Conservation (phyloP, 1,139 yeast genomes). For the Debaryomycetaceae sp. region DNA sequence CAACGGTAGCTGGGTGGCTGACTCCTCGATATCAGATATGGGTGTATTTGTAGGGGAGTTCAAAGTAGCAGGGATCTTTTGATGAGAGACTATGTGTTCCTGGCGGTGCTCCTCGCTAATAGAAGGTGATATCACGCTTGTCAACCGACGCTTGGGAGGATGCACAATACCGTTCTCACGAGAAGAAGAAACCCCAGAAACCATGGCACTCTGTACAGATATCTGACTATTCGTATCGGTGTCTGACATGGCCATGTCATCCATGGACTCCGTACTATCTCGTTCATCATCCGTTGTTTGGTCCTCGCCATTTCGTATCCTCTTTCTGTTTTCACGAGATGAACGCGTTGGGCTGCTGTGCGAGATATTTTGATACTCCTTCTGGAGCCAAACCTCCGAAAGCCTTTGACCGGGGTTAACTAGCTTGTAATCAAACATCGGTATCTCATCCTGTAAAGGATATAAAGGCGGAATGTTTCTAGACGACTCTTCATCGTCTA, state of each 20-base stretch:
- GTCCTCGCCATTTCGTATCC: slow-evolving; percentile 16
- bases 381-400: slow-evolving; percentile 32
- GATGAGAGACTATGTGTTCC: slow-evolving; percentile 12
- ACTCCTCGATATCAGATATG: slow-evolving; percentile 35
- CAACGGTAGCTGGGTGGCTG: slow-evolving; percentile 47
- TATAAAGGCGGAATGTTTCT: slow-evolving; percentile 22
- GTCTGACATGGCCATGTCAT: slow-evolving; percentile 38
- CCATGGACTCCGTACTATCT: slow-evolving; percentile 26
- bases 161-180: slow-evolving; percentile 24
- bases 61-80: slow-evolving; percentile 30
- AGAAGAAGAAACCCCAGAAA: slow-evolving; percentile 8
- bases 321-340: slow-evolving; percentile 22
- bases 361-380: slow-evolving; percentile 28
- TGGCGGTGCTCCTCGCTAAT: slow-evolving; percentile 5
- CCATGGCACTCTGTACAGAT: slow-evolving; percentile 14
- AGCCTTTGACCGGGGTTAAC: slow-evolving; percentile 32
- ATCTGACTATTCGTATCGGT: slow-evolving; percentile 28
- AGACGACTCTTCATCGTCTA: neutral
- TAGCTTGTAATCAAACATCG: slow-evolving; percentile 33
- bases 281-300: slow-evolving; percentile 10
- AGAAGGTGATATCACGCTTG: slow-evolving; percentile 15
- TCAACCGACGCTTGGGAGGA: slow-evolving; percentile 42
- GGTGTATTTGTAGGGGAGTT: slow-evolving; percentile 38
- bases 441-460: slow-evolving; percentile 30
- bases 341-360: slow-evolving; percentile 9